Conservation (phyloP, 2,329 filamentous ascomycete species). For the Diaporthe sp. region DNA sequence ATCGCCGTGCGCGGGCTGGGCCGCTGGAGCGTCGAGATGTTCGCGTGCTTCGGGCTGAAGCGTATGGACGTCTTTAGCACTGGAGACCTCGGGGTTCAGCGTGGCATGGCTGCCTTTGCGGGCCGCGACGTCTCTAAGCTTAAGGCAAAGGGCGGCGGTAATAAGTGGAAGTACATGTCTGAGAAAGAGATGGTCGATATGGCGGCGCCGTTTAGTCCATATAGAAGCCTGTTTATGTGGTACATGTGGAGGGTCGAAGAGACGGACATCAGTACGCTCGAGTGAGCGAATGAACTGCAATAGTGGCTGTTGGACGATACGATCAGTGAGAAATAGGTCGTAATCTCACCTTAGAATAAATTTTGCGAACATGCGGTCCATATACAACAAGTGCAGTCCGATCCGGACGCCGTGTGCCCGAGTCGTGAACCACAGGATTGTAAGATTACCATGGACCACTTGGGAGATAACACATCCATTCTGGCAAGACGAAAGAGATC, state of each 20-base stretch:
- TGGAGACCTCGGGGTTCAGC: conserved; percentile 92
- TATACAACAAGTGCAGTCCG: neutral
- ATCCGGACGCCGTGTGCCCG: neutral
- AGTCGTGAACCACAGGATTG: neutral
- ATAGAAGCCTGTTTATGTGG: conserved; percentile 96
- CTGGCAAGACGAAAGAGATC: too few relatives aligned
- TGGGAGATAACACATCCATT: neutral
- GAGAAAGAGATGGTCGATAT: conserved; percentile 92
- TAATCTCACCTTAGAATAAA: neutral
- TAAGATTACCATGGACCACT: neutral
- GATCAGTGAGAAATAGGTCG: neutral
- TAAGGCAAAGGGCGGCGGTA: conserved; percentile 78
- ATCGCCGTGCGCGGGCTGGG: conserved; percentile 90
- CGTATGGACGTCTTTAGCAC: conserved; percentile 93
- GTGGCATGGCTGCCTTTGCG: conserved; percentile 90
- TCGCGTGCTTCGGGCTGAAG: conserved; percentile 95
- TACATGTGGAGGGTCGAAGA: conserved; percentile 94
- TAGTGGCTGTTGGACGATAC: neutral
- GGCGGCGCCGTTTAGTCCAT: conserved; percentile 84
- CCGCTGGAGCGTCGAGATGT: conserved; percentile 97
- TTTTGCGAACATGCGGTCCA: neutral
- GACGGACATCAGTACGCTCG: conserved; percentile 77
- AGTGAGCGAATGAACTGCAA: conserved; percentile 47
- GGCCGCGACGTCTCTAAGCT: conserved; percentile 87
- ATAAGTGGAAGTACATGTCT: conserved; percentile 97